phyloP scores from a whole-genome alignment of 768 basidiomycete genomes.

The Lactarius hatsudake region DNA sequence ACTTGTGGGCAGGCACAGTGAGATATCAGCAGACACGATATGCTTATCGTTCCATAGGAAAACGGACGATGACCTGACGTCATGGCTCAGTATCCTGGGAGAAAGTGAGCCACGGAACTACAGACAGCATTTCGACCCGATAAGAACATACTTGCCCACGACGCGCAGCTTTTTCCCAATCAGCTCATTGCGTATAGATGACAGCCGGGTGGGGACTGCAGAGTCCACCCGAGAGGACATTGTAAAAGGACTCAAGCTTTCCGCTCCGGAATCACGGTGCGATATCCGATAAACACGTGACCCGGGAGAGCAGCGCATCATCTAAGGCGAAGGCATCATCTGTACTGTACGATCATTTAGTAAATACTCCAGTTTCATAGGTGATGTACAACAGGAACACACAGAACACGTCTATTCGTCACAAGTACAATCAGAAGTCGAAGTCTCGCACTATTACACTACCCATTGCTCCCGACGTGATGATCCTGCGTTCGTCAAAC shows the following conservation, averaged over 20 bases:
- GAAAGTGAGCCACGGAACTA: not conserved
- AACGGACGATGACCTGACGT: slow-evolving; percentile 19
- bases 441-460: slow-evolving; percentile 51
- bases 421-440: slow-evolving; percentile 43
- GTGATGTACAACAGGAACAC: not conserved
- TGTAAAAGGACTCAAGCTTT: not conserved
- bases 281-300: slow-evolving; percentile 5
- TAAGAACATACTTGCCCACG: slow-evolving; percentile 25
- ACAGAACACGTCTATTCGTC: not conserved
- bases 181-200: slow-evolving; percentile 22
- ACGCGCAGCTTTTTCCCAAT: slow-evolving; percentile 28
- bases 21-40: slow-evolving; percentile 23
- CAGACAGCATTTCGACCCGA: not conserved
- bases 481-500: slow-evolving; percentile 75
- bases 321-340: not conserved
- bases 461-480: slow-evolving; percentile 42
- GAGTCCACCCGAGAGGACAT: slow-evolving; percentile 23
- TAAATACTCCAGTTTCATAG: no score
- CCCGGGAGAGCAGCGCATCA: not conserved
- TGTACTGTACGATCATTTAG: no score
- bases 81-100: slow-evolving; percentile 25
- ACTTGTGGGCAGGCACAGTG: slow-evolving; percentile 21
- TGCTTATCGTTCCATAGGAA: slow-evolving; percentile 23
- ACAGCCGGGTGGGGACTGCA: slow-evolving; percentile 24
- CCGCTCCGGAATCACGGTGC: not conserved